Base-by-base conservation (phyloP, 225 moss, liverwort and hornwort genomes). In the Polytrichum formosum region DNA sequence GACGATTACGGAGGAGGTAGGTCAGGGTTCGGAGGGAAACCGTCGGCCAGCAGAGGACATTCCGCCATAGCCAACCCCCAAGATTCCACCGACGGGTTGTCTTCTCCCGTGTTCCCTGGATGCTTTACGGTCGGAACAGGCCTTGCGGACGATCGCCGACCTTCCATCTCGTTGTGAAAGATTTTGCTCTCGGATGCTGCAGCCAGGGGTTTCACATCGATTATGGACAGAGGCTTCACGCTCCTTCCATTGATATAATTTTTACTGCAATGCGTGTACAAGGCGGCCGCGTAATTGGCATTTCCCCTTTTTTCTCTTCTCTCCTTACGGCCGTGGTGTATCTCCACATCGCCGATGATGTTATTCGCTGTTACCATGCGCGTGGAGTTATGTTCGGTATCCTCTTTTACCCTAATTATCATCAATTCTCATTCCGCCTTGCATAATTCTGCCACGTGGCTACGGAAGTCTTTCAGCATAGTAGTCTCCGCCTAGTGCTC, bases 51-150 rank as follows among this genome's bases (percentile, higher is more conserved):
- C 13, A 2, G 46, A 46, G 46, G 46, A 46, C 46, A 46, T 46
- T 46, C 46, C 46, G 46, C 46, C 46, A 46, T 46, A 46, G 46
- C 46, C 46, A 46, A 46, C 46, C 46, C 13, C 46, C 46, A 46
- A 16, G 81, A 85, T 85, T 85, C 85, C 71, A 79, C 64, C 5
- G 23, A 27, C 18, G 37, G 26, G 85, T 82, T 79, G 85, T 81
- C 85, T 69, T 85, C 79, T 78, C 23, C 25, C 28, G 35, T 72
- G 71, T 67, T 7, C n/a, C 56, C 5, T 64, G 29, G 23, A 22
- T 56, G 76, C 74, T 79, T 82, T 85, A 72, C 85, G 74, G 35
- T 63, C 65, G 72, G 85, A 85, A 85, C 76, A 82, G 85, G 68
- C 85, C 65, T 85, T 74, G 55, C 18, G 67, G 56, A 69, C 56